Evolutionary conservation across 371 early-diverging fungal species (phyloP), one percentile per base, ranked within the genome.

Genomic region (Basidiobolus meristosporus): DNA sequence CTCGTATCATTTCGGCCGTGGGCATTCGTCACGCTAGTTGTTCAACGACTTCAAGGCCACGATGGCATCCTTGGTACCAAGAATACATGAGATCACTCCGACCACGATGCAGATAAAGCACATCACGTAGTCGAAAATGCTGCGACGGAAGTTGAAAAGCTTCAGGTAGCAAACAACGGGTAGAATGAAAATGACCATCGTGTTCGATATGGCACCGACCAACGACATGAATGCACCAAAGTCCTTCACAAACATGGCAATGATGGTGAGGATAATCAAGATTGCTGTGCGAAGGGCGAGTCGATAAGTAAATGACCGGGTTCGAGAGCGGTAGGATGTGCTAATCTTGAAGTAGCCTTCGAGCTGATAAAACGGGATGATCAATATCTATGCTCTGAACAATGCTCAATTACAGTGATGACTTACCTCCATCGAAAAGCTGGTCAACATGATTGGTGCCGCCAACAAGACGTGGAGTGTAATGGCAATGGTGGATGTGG

Each of bases 191-290:
- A 83, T 79, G 28, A 84, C 61, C 51, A 68, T 57, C 41, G 77
- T 78, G 39, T 75, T 82, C 18, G 77, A 66, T 29, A 87, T 52
- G 1, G 86, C 77, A 20, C 90, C 90, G 23, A 90, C 50, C 16
- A 90, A 56, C 9, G 81, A 68, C 78, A 88, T 82, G 39, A 85
- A 63, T 46, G 74, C 70, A 36, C 72, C 73, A 57, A 90, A 86
- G 56, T 69, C 73, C 14, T 86, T 79, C 9, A 90, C 63, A 36
- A 65, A 54, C 42, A 81, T 54, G 0, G 84, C 83, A 42, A 77
- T 52, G 9, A 46, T 19, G 7, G 69, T 57, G 6, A 61, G 64
- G 37, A 73, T 46, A 23, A 65, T 19, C 12, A 56, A 47, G 48
- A 68, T 52, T 32, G 71, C 56, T 2, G 68, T 60, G 21, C 85